These are phyloP conservation scores for Phytopythium aichiense DNA, from an alignment of 352 stramenopile genomes.

Conservation along the genomic window DNA sequence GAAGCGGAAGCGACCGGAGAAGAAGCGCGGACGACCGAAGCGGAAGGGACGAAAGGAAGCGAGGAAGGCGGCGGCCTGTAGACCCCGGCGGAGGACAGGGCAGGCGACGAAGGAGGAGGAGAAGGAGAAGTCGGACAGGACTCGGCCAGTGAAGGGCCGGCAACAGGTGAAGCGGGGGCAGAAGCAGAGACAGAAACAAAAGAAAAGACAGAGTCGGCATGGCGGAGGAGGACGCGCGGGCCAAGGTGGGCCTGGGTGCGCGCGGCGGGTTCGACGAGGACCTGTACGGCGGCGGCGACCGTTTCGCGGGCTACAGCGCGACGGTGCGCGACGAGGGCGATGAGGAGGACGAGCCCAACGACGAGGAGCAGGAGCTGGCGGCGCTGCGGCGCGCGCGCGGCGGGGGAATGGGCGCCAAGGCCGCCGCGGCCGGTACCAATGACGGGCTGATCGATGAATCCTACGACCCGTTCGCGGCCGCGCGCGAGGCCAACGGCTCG, in stretches of 20 bases:
- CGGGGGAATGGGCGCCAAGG: background rate
- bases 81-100: too few species aligned
- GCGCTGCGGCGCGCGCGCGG: conserved; percentile 19
- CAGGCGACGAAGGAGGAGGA: background rate
- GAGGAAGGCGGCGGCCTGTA: background rate
- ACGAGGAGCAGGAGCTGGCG: conserved; percentile 27
- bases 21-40: background rate
- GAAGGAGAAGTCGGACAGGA: background rate
- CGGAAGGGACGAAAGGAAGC: background rate
- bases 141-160: background rate
- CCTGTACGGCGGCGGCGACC: conserved; percentile 60
- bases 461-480: conserved; percentile 86
- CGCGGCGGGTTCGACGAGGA: conserved; percentile 72
- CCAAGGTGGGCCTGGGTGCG: conserved; percentile 43
- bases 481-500: conserved; percentile 80
- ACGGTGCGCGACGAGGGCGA: conserved; percentile 63
- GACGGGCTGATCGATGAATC: conserved; percentile 79
- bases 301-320: conserved; percentile 53
- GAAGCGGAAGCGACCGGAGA: background rate
- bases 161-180: background rate
- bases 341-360: conserved; percentile 38
- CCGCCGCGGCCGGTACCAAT: conserved; percentile 6
- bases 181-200: background rate
- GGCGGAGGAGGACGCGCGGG: conserved; percentile 31
- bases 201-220: conserved; percentile 8